Evolutionary conservation across 441 rosid genomes (phyloP).

Genomic region (Erodium trifolium): DNA sequence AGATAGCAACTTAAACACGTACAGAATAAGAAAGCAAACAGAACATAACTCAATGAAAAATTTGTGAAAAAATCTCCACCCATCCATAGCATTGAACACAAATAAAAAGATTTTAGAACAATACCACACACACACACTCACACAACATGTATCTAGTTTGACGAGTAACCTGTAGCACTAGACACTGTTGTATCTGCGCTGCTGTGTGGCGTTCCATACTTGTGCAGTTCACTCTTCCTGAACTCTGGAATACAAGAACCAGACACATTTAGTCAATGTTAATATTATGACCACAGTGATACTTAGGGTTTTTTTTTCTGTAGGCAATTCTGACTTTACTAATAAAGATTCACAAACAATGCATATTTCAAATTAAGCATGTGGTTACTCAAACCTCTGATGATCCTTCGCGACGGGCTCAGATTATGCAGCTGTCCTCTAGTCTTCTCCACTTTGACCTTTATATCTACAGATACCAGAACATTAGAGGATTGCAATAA

Average conservation of each 20-base stretch:
- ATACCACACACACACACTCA: background rate
- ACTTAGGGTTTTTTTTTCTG: too few relatives aligned
- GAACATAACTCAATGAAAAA: background rate
- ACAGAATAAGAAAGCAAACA: conserved; percentile 7
- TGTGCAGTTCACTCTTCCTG: conserved; percentile 43
- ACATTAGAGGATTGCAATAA: background rate
- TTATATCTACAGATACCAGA: conserved; percentile 23
- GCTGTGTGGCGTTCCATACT: conserved; percentile 28
- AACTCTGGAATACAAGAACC: conserved; percentile 37
- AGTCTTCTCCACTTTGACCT: conserved; percentile 16
- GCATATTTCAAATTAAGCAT: conserved; percentile 7
- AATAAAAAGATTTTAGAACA: background rate
- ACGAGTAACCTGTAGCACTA: conserved; percentile 29
- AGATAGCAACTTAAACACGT: background rate
- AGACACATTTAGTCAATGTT: background rate
- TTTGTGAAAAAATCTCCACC: background rate
- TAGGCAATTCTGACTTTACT: background rate
- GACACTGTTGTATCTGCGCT: conserved; percentile 23
- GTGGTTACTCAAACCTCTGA: conserved; percentile 30
- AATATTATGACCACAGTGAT: background rate
- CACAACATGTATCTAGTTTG: background rate
- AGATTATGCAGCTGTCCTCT: conserved; percentile 20
- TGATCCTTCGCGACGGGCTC: conserved; percentile 41
- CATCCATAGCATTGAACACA: background rate
- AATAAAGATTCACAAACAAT: background rate